Evolutionary conservation across 345 rosid species (phyloP), one percentile per base, ranked within the genome.

Genomic region (Arabis hirsuta): DNA sequence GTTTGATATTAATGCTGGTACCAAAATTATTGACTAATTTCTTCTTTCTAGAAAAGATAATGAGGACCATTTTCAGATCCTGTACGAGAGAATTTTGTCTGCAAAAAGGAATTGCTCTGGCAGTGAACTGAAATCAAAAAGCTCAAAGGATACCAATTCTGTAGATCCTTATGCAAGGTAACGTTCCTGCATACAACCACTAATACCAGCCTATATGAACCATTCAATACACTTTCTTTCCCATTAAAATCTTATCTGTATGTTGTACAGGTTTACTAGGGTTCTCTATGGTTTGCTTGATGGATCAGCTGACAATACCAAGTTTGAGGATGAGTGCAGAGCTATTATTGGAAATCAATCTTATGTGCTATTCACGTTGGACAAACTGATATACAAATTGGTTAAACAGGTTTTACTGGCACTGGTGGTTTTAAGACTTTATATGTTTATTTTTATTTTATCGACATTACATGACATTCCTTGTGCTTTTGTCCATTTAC

Each of bases 281-380:
- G 84, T 85, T 55, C 72, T 95, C 58, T 88, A 86, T 89, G 84
- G 77, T 76, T 80, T 95, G 80, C 97, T 95, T 79, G 96, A 95
- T 76, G 99, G 99, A 52, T 85, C 99, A 32, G 76, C 73, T 38
- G 99, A 95, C 39, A 95, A 86, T 82, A 74, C 95, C 7, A 91
- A 88, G 84, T 95, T 91, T 74, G 99, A 95, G 81, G 99, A 95
- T 73, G 99, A 91, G 78, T 95, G 99, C 79, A 82, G 99, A 85
- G 91, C 92, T 72, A 82, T 91, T 63, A 79, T 95, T 45, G 99
- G 99, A 71, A 94, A 94, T 73, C 97, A 88, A 73, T 94, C 99
- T 14, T 94, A 94, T 73, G 79, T 87, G 71, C 74, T 94, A 67
- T 94, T 94, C 79, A 94, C 99, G 42, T 71, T 94, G 80, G 97